These are phyloP conservation scores for Ailanthus altissimus DNA, from an alignment of 345 rosid genomes.

Conservation along the genomic window DNA sequence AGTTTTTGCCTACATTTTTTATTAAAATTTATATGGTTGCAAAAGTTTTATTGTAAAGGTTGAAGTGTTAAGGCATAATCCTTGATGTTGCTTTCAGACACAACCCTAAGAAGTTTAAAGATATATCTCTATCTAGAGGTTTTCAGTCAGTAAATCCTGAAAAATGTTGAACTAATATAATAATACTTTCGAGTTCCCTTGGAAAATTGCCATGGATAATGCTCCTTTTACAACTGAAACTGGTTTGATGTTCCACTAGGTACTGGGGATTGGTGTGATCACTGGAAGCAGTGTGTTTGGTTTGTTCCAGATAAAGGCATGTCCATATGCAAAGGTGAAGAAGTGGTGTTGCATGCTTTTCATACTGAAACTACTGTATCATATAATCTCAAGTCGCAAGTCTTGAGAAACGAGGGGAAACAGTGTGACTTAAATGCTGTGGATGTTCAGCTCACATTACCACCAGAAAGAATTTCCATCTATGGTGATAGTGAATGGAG, in stretches of 20 bases:
- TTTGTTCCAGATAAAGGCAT: conserved; percentile 61
- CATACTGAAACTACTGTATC: conserved; percentile 64
- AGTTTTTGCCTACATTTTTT: neutral
- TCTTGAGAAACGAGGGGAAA: conserved; percentile 29
- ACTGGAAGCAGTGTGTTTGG: conserved; percentile 99
- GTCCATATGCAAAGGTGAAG: conserved; percentile 54
- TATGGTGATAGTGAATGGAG: conserved; percentile 78
- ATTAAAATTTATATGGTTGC: neutral
- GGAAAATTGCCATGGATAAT: neutral
- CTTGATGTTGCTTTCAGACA: conserved; percentile 3
- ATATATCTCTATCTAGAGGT: too few species aligned
- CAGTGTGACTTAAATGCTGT: conserved; percentile 27
- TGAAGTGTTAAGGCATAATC: neutral
- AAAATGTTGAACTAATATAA: neutral
- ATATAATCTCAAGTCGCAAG: conserved; percentile 50
- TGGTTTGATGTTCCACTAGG: conserved; percentile 49
- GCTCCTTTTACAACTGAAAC: conserved; percentile 17
- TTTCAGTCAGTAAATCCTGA: neutral
- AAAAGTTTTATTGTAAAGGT: conserved; percentile 1
- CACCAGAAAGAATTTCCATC: conserved; percentile 76
- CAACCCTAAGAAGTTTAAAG: too few species aligned
- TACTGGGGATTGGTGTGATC: conserved; percentile 81
- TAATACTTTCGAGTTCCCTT: neutral
- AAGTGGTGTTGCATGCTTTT: conserved; percentile 56
- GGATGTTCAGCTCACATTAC: conserved; percentile 56